Evolutionary conservation across 805 yeast genomes (phyloP).

Genomic region (Diddensiella caesifluorescens): DNA sequence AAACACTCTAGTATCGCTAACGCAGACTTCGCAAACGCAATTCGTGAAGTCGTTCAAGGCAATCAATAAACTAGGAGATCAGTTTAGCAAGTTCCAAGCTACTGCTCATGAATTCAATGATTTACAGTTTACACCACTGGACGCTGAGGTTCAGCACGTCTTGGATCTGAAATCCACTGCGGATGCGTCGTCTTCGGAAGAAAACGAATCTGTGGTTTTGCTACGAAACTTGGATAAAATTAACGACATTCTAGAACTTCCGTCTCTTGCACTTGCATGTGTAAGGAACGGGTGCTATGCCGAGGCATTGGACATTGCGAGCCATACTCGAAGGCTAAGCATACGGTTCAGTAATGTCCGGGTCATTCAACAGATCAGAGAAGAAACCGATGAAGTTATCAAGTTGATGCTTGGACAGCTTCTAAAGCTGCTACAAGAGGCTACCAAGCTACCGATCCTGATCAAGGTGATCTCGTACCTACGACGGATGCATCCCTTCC

Average conservation of each 20-base stretch:
- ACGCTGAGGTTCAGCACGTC: slow-evolving; percentile 11
- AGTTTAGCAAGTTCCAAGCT: slow-evolving; percentile 12
- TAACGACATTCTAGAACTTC: slow-evolving; percentile 75
- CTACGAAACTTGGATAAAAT: slow-evolving; percentile 57
- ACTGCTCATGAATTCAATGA: slow-evolving; percentile 5
- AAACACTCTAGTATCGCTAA: slow-evolving; percentile 21
- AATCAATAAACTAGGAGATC: slow-evolving; percentile 5
- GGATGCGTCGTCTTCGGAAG: background rate
- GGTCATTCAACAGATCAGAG: slow-evolving; percentile 48
- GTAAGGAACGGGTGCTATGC: slow-evolving; percentile 81
- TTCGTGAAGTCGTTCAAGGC: slow-evolving; percentile 15
- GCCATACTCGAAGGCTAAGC: slow-evolving; percentile 61
- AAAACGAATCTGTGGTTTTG: slow-evolving; percentile 16
- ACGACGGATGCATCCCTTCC: slow-evolving; percentile 45
- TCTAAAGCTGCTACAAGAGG: slow-evolving; percentile 63
- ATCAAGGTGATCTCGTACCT: slow-evolving; percentile 75
- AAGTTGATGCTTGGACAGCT: slow-evolving; percentile 66
- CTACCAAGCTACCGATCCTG: slow-evolving; percentile 70
- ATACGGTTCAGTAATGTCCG: slow-evolving; percentile 61
- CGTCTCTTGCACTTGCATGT: slow-evolving; percentile 78
- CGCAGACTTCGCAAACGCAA: slow-evolving; percentile 21
- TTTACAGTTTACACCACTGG: slow-evolving; percentile 6
- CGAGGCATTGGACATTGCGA: slow-evolving; percentile 80
- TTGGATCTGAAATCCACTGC: background rate
- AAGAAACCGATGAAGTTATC: slow-evolving; percentile 47